phyloP scores from a whole-genome alignment of 306 rosid genomes.

The Begonia masoniana region DNA sequence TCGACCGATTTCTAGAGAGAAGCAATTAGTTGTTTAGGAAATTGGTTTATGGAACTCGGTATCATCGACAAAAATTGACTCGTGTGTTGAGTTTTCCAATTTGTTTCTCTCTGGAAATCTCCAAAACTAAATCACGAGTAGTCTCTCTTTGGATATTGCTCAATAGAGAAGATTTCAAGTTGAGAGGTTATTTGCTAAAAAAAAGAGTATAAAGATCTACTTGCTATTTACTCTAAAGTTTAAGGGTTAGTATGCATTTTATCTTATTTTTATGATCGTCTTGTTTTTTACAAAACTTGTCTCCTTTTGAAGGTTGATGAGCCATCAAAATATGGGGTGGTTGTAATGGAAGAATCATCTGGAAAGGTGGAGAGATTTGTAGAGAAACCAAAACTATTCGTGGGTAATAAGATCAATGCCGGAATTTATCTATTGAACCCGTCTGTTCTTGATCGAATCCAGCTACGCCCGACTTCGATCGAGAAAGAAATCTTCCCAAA shows the following conservation, averaged over 20 bases:
- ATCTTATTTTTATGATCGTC: neutral
- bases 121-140: too few relatives aligned
- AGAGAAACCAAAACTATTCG: constrained; percentile 92
- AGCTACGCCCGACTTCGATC: constrained; percentile 94
- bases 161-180: too few relatives aligned
- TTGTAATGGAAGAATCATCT: constrained; percentile 74
- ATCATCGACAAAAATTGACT: too few relatives aligned
- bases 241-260: neutral
- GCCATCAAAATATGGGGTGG: constrained; percentile 98
- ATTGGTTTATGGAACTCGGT: too few relatives aligned
- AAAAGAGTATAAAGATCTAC: too few relatives aligned
- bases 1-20: too few relatives aligned
- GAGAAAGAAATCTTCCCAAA: constrained; percentile 95
- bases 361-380: constrained; percentile 93
- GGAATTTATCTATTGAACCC: constrained; percentile 88
- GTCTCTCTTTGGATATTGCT: too few relatives aligned
- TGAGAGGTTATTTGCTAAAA: too few relatives aligned
- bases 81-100: too few relatives aligned
- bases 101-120: too few relatives aligned
- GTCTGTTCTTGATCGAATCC: constrained; percentile 74
- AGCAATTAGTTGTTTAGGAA: too few relatives aligned
- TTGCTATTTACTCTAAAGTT: too few relatives aligned
- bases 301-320: constrained; percentile 76
- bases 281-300: neutral
- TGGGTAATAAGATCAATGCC: constrained; percentile 98